phyloP scores from a whole-genome alignment of 305 asterid species.

The Fraxinus nigra region DNA sequence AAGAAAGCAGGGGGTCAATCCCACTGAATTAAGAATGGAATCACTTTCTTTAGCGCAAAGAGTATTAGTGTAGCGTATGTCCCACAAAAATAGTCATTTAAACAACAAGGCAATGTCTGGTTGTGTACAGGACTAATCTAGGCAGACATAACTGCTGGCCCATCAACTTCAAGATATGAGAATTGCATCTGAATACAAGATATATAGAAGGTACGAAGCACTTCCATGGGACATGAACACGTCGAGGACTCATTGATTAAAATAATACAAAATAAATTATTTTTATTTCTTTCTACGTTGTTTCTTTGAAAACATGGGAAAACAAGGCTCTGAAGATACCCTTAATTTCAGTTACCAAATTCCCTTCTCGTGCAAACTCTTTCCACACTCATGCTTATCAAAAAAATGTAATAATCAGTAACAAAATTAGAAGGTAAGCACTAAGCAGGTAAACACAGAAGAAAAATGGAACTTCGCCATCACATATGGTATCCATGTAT shows the following conservation, averaged over 20 bases:
- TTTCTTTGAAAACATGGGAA: not conserved
- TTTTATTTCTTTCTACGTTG: not conserved
- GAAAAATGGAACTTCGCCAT: not conserved
- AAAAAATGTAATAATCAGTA: not conserved
- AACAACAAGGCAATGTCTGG: not conserved
- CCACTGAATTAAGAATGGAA: not conserved
- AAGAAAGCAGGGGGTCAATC: not conserved
- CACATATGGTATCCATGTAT: constrained; percentile 9
- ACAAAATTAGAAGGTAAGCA: not conserved
- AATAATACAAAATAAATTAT: not conserved
- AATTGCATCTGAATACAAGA: not conserved
- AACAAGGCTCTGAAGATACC: not conserved
- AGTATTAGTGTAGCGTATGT: not conserved
- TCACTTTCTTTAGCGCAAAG: not conserved
- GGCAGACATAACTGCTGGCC: not conserved
- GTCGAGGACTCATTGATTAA: not conserved
- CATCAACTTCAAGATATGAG: not conserved
- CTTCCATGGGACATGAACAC: not conserved
- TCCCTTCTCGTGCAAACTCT: not conserved
- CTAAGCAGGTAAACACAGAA: not conserved
- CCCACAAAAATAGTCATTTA: not conserved
- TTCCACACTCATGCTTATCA: not conserved
- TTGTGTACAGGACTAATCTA: not conserved
- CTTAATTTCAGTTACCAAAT: not conserved
- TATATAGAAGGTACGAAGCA: not conserved